Conservation (phyloP, 2,329 filamentous ascomycete species). For the Pyricularia sp. region DNA sequence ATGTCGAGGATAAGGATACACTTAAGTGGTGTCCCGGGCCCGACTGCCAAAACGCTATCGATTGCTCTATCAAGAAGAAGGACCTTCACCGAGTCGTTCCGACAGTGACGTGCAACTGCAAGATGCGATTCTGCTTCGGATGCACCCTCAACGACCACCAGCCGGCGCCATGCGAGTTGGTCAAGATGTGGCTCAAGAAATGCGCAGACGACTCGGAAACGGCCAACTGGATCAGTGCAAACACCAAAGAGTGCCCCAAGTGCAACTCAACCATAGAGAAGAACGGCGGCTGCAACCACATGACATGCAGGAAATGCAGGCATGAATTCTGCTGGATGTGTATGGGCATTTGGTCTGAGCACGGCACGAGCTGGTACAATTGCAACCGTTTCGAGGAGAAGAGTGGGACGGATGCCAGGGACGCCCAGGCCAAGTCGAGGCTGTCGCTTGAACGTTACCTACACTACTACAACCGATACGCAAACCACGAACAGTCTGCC, state of each 20-base stretch:
- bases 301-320: slow-evolving; percentile 93
- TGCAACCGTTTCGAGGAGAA: slow-evolving; percentile 97
- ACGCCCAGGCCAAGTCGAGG: slow-evolving; percentile 81
- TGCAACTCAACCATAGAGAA: slow-evolving; percentile 98
- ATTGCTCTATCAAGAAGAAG: slow-evolving; percentile 78
- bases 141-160: slow-evolving; percentile 85
- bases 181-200: slow-evolving; percentile 95
- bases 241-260: slow-evolving; percentile 95
- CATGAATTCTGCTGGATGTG: slow-evolving; percentile 99
- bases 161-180: slow-evolving; percentile 78
- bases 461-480: slow-evolving; percentile 98
- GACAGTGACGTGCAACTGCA: slow-evolving; percentile 75
- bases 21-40: slow-evolving; percentile 97
- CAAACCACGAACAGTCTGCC: slow-evolving; percentile 96
- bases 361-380: slow-evolving; percentile 99
- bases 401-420: slow-evolving; percentile 77
- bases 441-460: slow-evolving; percentile 91
- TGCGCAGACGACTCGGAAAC: slow-evolving; percentile 97
- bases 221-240: slow-evolving; percentile 97
- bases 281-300: slow-evolving; percentile 95
- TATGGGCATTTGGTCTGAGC: slow-evolving; percentile 97
- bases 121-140: slow-evolving; percentile 87
- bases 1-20: slow-evolving; percentile 91
- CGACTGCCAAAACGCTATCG: slow-evolving; percentile 88
- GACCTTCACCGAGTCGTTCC: slow-evolving; percentile 77